A percentile compares a stretch with the other conserved stretches of the same genome.
Conservation (phyloP, 2,329 filamentous ascomycete genomes). For the Xylaria polymorpha region DNA sequence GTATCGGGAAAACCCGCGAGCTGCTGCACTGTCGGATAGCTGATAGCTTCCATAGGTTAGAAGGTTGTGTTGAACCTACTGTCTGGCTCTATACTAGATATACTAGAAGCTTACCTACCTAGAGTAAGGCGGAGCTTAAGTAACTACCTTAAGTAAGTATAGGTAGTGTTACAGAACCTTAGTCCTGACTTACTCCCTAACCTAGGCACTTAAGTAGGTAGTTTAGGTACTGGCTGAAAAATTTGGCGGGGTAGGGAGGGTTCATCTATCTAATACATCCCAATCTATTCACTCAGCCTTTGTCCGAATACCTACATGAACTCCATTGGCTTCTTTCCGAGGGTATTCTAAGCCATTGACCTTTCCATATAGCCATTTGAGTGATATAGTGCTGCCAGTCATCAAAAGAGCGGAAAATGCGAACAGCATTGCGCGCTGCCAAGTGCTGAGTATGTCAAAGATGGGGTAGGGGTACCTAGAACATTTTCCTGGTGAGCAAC, state of each 20-base stretch:
- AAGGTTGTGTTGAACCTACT: too few relatives aligned
- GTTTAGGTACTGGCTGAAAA: too few relatives aligned
- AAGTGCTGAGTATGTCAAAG: constrained; percentile 74
- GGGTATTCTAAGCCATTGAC: constrained; percentile 68
- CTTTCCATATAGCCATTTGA: constrained; percentile 77
- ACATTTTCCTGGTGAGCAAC: constrained; percentile 12
- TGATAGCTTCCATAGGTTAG: background rate
- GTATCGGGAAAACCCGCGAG: background rate
- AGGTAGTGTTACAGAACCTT: too few relatives aligned
- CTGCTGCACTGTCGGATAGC: background rate
- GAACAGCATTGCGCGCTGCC: constrained; percentile 76
- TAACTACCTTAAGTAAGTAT: too few relatives aligned
- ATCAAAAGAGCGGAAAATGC: constrained; percentile 75
- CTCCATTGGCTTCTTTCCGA: constrained; percentile 51
- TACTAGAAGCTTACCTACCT: too few relatives aligned
- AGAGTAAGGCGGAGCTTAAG: too few relatives aligned
- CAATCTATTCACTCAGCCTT: constrained; percentile 16
- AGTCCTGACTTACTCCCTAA: too few relatives aligned
- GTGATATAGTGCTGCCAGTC: constrained; percentile 72
- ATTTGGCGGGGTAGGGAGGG: background rate
- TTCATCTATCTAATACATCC: constrained; percentile 16
- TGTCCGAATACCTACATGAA: constrained; percentile 35
- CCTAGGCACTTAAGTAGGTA: too few relatives aligned
- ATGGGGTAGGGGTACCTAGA: constrained; percentile 86
- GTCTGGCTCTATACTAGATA: too few relatives aligned